These are phyloP conservation scores for Ceratopteris richardii DNA, from an alignment of 75 land plant genomes.

Conservation along the genomic window DNA sequence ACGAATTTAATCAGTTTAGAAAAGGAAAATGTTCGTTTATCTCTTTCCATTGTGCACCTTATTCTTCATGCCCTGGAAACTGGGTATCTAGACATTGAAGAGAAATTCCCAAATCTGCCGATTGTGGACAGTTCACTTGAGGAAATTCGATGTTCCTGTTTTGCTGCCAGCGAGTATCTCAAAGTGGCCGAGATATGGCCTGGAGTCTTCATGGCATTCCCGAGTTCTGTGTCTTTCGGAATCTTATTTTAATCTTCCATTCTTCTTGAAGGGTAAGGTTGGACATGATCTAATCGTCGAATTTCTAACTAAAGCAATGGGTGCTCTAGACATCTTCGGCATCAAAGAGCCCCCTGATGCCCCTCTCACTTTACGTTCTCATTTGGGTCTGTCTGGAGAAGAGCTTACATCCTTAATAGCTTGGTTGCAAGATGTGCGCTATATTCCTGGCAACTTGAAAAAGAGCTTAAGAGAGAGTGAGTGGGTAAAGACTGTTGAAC, in stretches of 20 bases:
- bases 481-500: conserved; percentile 4
- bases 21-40: background rate
- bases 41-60: background rate
- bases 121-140: background rate
- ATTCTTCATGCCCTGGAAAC: background rate
- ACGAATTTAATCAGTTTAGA: background rate
- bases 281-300: background rate
- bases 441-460: background rate
- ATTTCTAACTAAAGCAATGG: background rate
- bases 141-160: background rate
- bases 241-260: background rate
- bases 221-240: background rate
- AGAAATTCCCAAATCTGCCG: background rate
- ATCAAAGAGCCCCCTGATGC: conserved; percentile 6
- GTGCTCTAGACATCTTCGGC: background rate
- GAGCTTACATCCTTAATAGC: background rate
- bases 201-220: background rate
- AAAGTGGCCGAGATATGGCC: background rate
- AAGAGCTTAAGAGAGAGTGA: background rate
- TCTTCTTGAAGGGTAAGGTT: background rate
- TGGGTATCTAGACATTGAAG: background rate
- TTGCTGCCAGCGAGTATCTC: background rate
- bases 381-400: background rate
- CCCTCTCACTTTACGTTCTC: background rate
- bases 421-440: background rate